Percentiles rank a stretch among this genome's conserved stretches.
Conservation (phyloP, 1,284 basidiomycete genomes). For the Tilletia walkeri region DNA sequence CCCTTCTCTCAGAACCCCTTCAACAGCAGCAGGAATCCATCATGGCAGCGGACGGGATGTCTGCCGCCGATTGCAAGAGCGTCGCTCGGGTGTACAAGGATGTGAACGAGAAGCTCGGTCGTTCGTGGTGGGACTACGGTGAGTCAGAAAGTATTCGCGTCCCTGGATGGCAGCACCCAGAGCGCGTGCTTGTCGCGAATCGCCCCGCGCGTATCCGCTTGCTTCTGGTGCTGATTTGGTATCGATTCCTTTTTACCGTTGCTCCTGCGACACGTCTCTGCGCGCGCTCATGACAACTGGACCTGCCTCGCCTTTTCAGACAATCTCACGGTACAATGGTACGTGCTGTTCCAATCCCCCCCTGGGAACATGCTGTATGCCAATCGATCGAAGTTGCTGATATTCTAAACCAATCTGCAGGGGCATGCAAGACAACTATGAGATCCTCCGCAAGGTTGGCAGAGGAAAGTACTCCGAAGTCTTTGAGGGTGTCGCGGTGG, state of each 20-base stretch:
- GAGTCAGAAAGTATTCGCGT: constrained; percentile 33
- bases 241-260: no score
- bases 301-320: constrained; percentile 22
- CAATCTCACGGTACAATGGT: constrained; percentile 52
- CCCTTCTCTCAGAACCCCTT: no score
- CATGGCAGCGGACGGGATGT: constrained; percentile 13
- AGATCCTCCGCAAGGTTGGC: constrained; percentile 95
- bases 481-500: constrained; percentile 90
- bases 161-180: background rate
- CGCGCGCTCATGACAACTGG: background rate
- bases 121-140: constrained; percentile 67
- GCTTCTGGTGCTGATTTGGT: background rate
- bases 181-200: background rate
- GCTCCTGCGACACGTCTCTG: background rate
- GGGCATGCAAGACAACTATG: constrained; percentile 85
- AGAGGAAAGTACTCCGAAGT: constrained; percentile 76
- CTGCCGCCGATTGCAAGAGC: constrained; percentile 32
- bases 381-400: background rate
- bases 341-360: background rate
- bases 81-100: constrained; percentile 62
- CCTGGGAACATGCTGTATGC: background rate
- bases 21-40: background rate
- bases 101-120: constrained; percentile 64
- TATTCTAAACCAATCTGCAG: constrained; percentile 15
- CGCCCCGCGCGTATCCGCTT: background rate